phyloP scores from a whole-genome alignment of 805 yeast genomes.

The Starmerella asiatica region DNA sequence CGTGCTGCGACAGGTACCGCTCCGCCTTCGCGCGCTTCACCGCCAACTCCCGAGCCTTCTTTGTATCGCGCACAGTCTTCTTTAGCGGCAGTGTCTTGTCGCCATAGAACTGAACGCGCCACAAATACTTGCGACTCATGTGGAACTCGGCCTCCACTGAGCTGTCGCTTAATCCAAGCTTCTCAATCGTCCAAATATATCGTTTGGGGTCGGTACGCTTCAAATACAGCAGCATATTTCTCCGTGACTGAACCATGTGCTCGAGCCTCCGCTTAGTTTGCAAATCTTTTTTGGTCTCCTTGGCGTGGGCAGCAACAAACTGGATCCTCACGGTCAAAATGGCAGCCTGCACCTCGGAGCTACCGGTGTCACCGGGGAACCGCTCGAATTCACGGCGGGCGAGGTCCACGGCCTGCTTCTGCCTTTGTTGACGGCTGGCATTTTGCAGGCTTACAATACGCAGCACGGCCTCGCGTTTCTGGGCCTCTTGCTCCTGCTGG shows the following conservation, averaged over 20 bases:
- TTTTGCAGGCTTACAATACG: conserved; percentile 67
- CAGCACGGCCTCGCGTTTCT: conserved; percentile 51
- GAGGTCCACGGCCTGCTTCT: conserved; percentile 43
- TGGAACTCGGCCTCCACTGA: conserved; percentile 62
- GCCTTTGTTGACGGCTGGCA: conserved; percentile 44
- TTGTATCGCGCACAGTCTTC: conserved; percentile 22
- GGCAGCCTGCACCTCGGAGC: conserved; percentile 94
- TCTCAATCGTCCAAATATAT: conserved; percentile 75
- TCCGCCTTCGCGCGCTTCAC: conserved; percentile 20
- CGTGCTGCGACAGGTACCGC: conserved; percentile 21
- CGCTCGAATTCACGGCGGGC: conserved; percentile 74
- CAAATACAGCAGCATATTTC: conserved; percentile 65
- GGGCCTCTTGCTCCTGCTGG: conserved; percentile 29
- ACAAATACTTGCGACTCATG: conserved; percentile 27
- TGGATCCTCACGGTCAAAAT: conserved; percentile 69
- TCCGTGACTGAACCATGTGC: conserved; percentile 81
- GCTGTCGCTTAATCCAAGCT: conserved; percentile 74
- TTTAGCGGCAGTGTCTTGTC: conserved; percentile 27
- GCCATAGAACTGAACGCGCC: conserved; percentile 28
- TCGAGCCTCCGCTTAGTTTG: conserved; percentile 57
- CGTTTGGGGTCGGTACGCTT: conserved; percentile 67
- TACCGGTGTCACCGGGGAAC: conserved; percentile 82
- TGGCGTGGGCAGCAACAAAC: conserved; percentile 59
- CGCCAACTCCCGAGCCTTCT: conserved; percentile 17
- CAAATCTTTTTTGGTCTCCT: conserved; percentile 58